Conservation (phyloP, 345 rosid species). For the Heritiera fomes region DNA sequence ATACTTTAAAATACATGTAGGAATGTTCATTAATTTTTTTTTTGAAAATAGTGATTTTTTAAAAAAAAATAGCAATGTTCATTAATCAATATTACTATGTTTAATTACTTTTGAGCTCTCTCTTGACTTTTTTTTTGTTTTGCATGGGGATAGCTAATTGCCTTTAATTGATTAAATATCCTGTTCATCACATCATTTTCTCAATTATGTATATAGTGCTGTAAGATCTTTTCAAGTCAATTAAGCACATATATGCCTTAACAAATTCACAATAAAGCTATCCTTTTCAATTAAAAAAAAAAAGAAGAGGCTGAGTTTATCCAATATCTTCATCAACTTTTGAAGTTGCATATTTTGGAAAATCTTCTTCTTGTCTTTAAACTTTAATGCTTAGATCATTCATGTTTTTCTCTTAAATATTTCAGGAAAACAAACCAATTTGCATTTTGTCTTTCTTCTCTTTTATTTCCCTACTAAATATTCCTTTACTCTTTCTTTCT, state of each 20-base stretch:
- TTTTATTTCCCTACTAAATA: constrained; percentile 8
- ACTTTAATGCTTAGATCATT: no score
- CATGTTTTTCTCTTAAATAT: neutral
- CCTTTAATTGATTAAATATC: neutral
- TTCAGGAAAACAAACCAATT: constrained; percentile 20
- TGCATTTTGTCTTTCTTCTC: constrained; percentile 36
- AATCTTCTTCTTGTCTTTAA: no score
- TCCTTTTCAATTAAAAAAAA: neutral
- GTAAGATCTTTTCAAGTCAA: constrained; percentile 9
- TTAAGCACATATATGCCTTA: neutral
- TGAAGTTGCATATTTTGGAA: no score
- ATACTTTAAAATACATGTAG: no score
- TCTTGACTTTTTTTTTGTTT: neutral
- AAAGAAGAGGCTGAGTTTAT: constrained; percentile 12
- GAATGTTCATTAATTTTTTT: no score
- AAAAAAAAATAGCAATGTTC: no score
- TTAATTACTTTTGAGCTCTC: neutral
- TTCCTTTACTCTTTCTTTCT: constrained; percentile 21
- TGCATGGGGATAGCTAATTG: neutral
- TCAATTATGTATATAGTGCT: neutral
- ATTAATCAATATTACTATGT: neutral
- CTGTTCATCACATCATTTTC: neutral
- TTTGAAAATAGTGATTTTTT: no score
- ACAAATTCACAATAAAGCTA: neutral
- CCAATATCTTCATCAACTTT: constrained; percentile 29